phyloP scores from a whole-genome alignment of 2,329 filamentous ascomycete species.

The Tolypocladium ovalisporum region DNA sequence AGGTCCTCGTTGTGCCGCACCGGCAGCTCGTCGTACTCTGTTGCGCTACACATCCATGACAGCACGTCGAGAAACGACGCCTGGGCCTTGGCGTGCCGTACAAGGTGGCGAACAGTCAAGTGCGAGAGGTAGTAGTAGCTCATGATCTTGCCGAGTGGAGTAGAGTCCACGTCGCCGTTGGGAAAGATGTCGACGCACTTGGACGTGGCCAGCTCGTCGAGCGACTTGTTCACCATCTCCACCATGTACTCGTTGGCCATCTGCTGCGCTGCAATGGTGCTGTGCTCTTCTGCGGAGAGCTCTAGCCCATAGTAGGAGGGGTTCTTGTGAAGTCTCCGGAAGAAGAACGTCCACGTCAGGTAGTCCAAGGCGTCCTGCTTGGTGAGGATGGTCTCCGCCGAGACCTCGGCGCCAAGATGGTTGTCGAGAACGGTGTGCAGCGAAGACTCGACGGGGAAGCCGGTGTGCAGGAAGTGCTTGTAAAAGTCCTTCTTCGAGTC shows the following conservation, averaged over 20 bases:
- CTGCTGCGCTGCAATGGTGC: constrained; percentile 72
- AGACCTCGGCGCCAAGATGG: constrained; percentile 90
- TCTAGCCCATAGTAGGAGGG: constrained; percentile 95
- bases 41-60: constrained; percentile 85
- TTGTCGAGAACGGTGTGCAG: constrained; percentile 95
- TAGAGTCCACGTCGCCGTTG: constrained; percentile 83
- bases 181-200: constrained; percentile 73
- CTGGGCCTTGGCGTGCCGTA: constrained; percentile 61
- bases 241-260: constrained; percentile 93
- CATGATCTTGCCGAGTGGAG: constrained; percentile 94
- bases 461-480: constrained; percentile 97
- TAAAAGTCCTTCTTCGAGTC: constrained; percentile 98
- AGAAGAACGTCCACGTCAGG: constrained; percentile 99
- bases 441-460: constrained; percentile 94
- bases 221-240: constrained; percentile 76
- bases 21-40: constrained; percentile 94
- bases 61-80: constrained; percentile 75
- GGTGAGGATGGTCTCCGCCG: constrained; percentile 80
- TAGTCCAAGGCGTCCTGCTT: constrained; percentile 98
- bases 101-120: constrained; percentile 80
- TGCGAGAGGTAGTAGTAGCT: constrained; percentile 98
- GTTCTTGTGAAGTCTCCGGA: constrained; percentile 93
- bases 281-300: constrained; percentile 86
- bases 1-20: constrained; percentile 98
- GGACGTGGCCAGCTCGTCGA: constrained; percentile 71